Percentiles rank a stretch among this genome's conserved stretches.
phyloP scores from a whole-genome alignment of 73 alveolate genomes.

The Paraurostyla sp. region DNA sequence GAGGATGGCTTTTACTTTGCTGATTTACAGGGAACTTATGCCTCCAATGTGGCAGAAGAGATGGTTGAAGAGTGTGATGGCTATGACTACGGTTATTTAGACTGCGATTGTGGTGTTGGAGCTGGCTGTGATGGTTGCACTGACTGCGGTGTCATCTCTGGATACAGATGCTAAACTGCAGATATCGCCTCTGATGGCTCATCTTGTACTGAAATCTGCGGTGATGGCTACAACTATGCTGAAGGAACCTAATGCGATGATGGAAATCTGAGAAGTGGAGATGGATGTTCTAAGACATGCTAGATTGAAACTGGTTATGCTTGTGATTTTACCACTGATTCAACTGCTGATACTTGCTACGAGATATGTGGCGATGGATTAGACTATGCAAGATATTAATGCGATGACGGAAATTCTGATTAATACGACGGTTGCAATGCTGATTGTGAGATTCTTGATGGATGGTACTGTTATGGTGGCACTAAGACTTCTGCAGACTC shows the following conservation, averaged over 20 bases:
- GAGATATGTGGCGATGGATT: slow-evolving; percentile 50
- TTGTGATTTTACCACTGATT: slow-evolving; percentile 23
- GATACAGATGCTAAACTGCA: not conserved
- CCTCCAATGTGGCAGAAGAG: not conserved
- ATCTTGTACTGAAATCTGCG: slow-evolving; percentile 60
- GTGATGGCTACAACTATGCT: slow-evolving; percentile 34
- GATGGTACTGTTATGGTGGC: slow-evolving; percentile 63
- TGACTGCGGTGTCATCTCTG: not conserved
- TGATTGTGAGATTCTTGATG: not conserved
- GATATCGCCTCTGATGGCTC: not conserved
- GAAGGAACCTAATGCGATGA: slow-evolving; percentile 62
- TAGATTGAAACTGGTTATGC: slow-evolving; percentile 39
- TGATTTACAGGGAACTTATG: not conserved
- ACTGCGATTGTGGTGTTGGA: slow-evolving; percentile 32
- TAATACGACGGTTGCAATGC: slow-evolving; percentile 38
- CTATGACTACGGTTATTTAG: not conserved
- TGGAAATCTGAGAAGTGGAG: slow-evolving; percentile 63
- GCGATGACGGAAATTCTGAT: slow-evolving; percentile 37
- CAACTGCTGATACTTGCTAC: not conserved
- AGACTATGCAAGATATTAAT: slow-evolving; percentile 43
- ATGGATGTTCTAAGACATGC: slow-evolving; percentile 65
- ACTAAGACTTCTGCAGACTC: not conserved
- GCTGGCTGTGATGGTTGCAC: not conserved
- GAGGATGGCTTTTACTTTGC: not conserved
- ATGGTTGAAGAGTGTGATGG: not conserved